phyloP scores from a whole-genome alignment of 495 filamentous ascomycete species.

The Echria macrotheca region DNA sequence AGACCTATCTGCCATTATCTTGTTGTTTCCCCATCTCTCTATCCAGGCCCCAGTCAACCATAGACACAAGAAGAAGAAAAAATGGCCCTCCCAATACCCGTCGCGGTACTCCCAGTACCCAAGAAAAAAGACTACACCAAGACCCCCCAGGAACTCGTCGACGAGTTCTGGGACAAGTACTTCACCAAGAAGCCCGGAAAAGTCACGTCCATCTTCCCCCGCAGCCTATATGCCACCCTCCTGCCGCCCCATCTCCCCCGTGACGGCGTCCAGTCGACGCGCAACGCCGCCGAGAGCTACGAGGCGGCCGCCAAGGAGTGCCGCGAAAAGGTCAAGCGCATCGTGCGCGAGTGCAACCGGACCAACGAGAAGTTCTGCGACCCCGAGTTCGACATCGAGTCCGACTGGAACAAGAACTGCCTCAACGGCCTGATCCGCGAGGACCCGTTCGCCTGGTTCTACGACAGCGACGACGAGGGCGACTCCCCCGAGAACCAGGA shows the following conservation, averaged over 20 bases:
- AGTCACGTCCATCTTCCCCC: conserved; percentile 29
- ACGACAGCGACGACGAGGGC: conserved; percentile 4
- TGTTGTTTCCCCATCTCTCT: background rate
- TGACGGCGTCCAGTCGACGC: conserved; percentile 17
- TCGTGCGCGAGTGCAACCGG: conserved; percentile 63
- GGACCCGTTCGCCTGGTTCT: background rate
- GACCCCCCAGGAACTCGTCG: conserved; percentile 25
- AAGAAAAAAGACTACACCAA: conserved; percentile 20
- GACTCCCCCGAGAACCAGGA: background rate
- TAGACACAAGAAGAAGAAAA: too few relatives aligned
- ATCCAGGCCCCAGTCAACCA: background rate
- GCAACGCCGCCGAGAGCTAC: conserved; percentile 45
- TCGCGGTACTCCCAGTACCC: too few relatives aligned
- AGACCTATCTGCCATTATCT: too few relatives aligned
- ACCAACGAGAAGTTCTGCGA: conserved; percentile 77
- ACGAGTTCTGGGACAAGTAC: conserved; percentile 29
- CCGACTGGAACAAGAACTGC: conserved; percentile 38
- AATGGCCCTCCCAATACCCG: too few relatives aligned
- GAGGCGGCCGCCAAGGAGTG: conserved; percentile 60
- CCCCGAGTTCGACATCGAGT: conserved; percentile 69
- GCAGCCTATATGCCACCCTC: conserved; percentile 24
- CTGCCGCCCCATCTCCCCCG: conserved; percentile 18
- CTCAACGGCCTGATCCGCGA: conserved; percentile 22
- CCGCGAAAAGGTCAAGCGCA: conserved; percentile 59
- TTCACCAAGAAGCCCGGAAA: conserved; percentile 28